A percentile compares a stretch with the other conserved stretches of the same genome.
These are phyloP conservation scores for Colletotrichum siamense DNA, from an alignment of 2,329 filamentous ascomycete genomes.

Conservation along the genomic window DNA sequence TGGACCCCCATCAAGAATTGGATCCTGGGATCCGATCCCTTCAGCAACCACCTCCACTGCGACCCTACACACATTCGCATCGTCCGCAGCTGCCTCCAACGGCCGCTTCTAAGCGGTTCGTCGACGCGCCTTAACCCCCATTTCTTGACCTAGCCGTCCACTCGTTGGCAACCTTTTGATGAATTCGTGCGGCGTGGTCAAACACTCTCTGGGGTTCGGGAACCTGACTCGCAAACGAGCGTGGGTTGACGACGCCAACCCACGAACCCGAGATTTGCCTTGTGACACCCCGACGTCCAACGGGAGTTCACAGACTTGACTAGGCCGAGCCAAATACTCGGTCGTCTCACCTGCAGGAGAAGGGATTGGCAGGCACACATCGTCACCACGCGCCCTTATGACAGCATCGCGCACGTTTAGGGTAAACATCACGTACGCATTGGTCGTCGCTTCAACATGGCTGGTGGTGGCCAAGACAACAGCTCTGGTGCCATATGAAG, in stretches of 20 bases:
- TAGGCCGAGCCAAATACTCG: constrained; percentile 8
- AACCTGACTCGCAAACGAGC: constrained; percentile 13
- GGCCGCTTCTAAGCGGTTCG: not conserved
- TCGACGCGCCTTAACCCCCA: not conserved
- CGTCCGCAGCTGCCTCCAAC: not conserved
- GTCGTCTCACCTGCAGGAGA: constrained; percentile 15
- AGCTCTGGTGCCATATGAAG: not conserved
- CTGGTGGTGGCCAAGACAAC: not conserved
- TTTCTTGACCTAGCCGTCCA: not conserved
- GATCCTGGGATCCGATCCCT: constrained; percentile 18
- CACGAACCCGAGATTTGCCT: not conserved
- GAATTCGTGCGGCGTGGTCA: not conserved
- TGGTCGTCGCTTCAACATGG: not conserved
- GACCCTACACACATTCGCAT: not conserved
- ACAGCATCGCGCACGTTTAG: constrained; percentile 10
- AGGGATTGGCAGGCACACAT: constrained; percentile 10
- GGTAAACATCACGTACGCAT: not conserved
- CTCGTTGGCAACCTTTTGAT: not conserved
- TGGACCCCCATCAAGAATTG: not conserved
- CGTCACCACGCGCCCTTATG: constrained; percentile 15
- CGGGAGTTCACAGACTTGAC: not conserved
- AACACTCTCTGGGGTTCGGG: not conserved
- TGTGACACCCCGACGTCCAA: constrained; percentile 10
- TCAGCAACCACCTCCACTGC: constrained; percentile 14
- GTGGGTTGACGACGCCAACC: not conserved